Evolutionary conservation across 2,329 filamentous ascomycete species (phyloP).

Genomic region (Tolypocladium nubicola): DNA sequence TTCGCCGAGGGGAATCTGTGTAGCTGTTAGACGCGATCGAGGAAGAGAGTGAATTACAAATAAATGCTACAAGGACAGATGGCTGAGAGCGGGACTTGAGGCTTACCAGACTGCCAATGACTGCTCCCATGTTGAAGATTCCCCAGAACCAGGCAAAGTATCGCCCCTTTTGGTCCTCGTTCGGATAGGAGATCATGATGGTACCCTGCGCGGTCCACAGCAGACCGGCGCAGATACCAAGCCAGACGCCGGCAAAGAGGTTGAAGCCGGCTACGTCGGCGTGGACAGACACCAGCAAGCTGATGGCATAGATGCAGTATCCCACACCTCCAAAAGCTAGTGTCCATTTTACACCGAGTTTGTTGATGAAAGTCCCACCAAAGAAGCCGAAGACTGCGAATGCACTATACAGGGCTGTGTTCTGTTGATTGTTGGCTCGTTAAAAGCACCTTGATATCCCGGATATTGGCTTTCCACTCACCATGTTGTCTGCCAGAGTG

Average conservation of each 20-base stretch:
- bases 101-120: constrained; percentile 62
- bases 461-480: neutral
- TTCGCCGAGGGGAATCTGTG: constrained; percentile 51
- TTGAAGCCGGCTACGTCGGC: constrained; percentile 58
- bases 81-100: constrained; percentile 7
- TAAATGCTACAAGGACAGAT: neutral
- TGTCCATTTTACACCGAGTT: constrained; percentile 57
- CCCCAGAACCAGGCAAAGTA: constrained; percentile 92
- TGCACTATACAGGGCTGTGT: constrained; percentile 61
- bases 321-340: constrained; percentile 65
- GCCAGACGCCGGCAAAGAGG: constrained; percentile 64
- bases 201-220: constrained; percentile 76
- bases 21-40: neutral
- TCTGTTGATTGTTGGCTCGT: constrained; percentile 44
- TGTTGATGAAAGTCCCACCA: constrained; percentile 69
- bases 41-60: neutral
- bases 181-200: constrained; percentile 84
- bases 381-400: constrained; percentile 60
- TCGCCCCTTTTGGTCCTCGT: constrained; percentile 70
- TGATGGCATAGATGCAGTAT: constrained; percentile 64
- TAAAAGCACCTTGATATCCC: too few relatives aligned
- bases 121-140: constrained; percentile 86
- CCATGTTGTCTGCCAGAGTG: constrained; percentile 12
- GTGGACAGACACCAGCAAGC: constrained; percentile 62
- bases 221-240: constrained; percentile 69